Base-by-base conservation (phyloP, 306 rosid genomes). In the Erythrophleum fordii region DNA sequence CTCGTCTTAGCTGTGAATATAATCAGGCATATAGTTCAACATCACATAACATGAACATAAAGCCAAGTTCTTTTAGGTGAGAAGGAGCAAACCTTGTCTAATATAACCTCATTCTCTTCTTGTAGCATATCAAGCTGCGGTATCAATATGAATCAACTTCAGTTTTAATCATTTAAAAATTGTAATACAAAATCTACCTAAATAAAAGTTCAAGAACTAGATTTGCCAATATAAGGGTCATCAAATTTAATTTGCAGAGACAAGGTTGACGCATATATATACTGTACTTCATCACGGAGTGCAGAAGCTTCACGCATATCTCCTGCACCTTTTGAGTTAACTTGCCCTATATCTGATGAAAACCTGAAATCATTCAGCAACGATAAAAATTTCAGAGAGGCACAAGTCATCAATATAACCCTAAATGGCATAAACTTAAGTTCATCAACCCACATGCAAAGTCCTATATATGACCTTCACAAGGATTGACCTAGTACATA, bases 111-210 rank as follows among this genome's bases (percentile, higher is more conserved):
- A 69, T 69, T 69, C 28, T 69, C 73, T 45, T 69, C 73, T 69
- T 69, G 73, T 44, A 96, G 85, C 97, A 96, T 93, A 86, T 96
- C 99, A 76, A 96, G 98, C 99, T 96, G 97, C 88, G 87, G 85
- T 73, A 82, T 78, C 37, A 69, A 34, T 31, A 52, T 65, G 69
- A 73, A 83, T 85, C 81, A 86, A 84, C 59, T 76, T 86, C 70
- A 56, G 35, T 41, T 73, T 48, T 14, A 85, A 35, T 64, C 23
- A n/a, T 76, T 74, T 41, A 26, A 59, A 20, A 80, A 67, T 48
- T 12, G 62, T 20, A 64, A 25, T 49, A 62, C 68, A 77, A 65
- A 84, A 48, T 66, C 48, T 42, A 71, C 64, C 41, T 52, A 67
- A 72, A 81, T 75, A 77, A 28, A n/a, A 72, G 41, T 73, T 51